Conservation (phyloP, 179 eudicot genomes). For the Vitellaria paradoxa region DNA sequence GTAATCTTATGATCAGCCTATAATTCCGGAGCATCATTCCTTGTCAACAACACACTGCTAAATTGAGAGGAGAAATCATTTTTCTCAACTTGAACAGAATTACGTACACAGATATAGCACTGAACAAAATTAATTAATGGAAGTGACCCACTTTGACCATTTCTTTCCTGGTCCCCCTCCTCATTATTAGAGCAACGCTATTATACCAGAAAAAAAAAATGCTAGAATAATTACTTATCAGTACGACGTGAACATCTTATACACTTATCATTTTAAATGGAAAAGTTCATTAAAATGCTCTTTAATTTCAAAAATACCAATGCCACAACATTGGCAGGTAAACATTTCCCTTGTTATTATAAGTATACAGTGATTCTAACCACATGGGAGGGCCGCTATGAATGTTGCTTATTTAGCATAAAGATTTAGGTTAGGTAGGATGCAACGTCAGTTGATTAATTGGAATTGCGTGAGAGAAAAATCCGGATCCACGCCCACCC, state of each 20-base stretch:
- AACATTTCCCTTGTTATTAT: background rate
- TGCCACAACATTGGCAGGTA: no score
- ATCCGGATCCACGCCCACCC: background rate
- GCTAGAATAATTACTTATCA: no score
- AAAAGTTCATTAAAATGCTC: background rate
- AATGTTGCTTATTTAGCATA: constrained; percentile 1
- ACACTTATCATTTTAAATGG: no score
- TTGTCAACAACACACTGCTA: background rate
- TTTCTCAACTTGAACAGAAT: background rate
- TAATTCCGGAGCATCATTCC: background rate
- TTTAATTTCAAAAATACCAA: background rate
- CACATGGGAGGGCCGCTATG: constrained; percentile 18
- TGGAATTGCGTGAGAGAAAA: constrained; percentile 13
- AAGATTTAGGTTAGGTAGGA: constrained; percentile 28
- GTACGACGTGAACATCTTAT: no score
- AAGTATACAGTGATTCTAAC: background rate
- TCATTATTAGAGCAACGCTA: no score
- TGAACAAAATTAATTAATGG: no score
- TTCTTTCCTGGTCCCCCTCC: no score
- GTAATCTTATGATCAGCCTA: background rate
- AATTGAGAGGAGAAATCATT: background rate
- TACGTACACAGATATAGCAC: no score
- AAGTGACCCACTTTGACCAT: no score
- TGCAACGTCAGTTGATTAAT: constrained; percentile 27
- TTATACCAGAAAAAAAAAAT: no score